Evolutionary conservation across 2,329 filamentous ascomycete species (phyloP), one percentile per base, ranked within the genome.

Genomic region (Nannizziopsis arthrosporioides): DNA sequence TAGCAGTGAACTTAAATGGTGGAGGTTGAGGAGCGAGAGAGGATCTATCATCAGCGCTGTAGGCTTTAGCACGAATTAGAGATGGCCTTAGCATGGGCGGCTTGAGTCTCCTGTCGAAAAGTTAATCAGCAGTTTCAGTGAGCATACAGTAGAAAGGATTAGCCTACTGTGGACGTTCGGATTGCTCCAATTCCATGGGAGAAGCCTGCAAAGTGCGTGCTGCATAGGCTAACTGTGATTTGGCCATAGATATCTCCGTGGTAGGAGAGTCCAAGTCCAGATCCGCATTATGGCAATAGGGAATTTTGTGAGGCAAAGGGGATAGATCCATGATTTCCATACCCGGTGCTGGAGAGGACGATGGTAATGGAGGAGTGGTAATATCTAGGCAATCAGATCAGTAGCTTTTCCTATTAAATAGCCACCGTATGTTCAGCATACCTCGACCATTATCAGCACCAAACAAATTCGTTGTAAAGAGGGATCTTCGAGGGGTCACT

Each of bases 251-350:
- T 27, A 63, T 58, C 38, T 76, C 74, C 7, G 83, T 83, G 1
- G 82, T 84, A 1, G 87, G 85, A 27, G 85, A 89, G 27, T 79
- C 76, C 47, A 86, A 67, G 55, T 83, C 80, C 53, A 85, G 43
- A 56, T 83, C 75, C 27, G 73, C 65, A 41, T 71, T 61, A 54
- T 74, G 70, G 65, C 67, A 74, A 60, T 80, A 88, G 10, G 84
- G 76, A 27, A 76, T 72, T 72, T 94, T 95, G 72, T 94, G 87
- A 51, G 88, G 89, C 36, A 96, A 70, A 35, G 92, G 90, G 39
- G 90, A 95, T 65, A 95, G 81, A 61, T 96, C 89, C 87, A 96
- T 94, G 48, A 80, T 74, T 64, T 94, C 88, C 52, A 78, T 76
- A 47, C 74, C 67, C 32, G 76, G 76, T 48, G 78, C 79, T 5